A percentile compares a stretch with the other conserved stretches of the same genome.
These are phyloP conservation scores for Raffaelea albimanens DNA, from an alignment of 2,329 filamentous ascomycete species.

Conservation along the genomic window DNA sequence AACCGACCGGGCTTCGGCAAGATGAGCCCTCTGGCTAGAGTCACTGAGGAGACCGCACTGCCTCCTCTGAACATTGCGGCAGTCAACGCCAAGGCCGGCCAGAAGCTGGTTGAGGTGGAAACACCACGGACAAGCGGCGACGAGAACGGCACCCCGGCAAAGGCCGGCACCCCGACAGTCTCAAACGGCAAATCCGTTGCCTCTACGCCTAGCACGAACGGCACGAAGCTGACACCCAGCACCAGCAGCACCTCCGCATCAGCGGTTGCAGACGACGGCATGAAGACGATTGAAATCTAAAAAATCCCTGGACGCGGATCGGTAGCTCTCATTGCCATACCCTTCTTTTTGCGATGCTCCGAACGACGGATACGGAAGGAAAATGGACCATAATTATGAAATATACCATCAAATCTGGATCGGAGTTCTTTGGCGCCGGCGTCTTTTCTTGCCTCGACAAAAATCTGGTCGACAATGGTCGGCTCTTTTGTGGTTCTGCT, in stretches of 20 bases:
- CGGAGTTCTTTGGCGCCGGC: slow-evolving; percentile 11
- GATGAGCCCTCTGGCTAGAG: slow-evolving; percentile 62
- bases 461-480: background rate
- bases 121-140: slow-evolving; percentile 40
- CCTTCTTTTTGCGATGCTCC: no score
- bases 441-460: slow-evolving; percentile 2
- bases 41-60: slow-evolving; percentile 56
- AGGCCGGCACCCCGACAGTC: background rate
- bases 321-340: no score
- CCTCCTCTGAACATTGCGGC: slow-evolving; percentile 20
- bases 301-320: background rate
- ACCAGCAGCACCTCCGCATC: slow-evolving; percentile 7
- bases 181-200: slow-evolving; percentile 9
- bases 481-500: slow-evolving; percentile 2
- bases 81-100: slow-evolving; percentile 31
- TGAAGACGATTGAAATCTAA: slow-evolving; percentile 56
- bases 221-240: background rate
- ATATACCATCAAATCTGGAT: slow-evolving; percentile 10
- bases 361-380: background rate
- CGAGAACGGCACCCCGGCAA: slow-evolving; percentile 14
- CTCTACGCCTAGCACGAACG: background rate
- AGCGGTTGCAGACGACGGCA: slow-evolving; percentile 35
- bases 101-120: slow-evolving; percentile 47
- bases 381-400: slow-evolving; percentile 3
- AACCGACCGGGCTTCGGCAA: slow-evolving; percentile 58